Base-by-base conservation (phyloP, 2,329 filamentous ascomycete genomes). In the Aspergillus awamori region DNA sequence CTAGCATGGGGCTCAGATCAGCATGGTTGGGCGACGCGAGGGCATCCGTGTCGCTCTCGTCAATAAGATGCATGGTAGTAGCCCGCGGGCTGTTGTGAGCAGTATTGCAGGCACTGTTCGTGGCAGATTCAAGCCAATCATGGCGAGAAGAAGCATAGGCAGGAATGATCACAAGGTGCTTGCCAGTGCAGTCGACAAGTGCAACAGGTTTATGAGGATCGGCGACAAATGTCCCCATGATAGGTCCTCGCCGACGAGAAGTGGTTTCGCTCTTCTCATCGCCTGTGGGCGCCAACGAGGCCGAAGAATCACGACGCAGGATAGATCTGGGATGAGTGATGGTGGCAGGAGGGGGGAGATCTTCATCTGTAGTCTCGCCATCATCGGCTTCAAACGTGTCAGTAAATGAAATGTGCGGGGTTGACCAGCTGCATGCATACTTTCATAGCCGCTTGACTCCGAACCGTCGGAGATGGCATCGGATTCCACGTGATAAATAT, bases 341-440 rank as follows among this genome's bases (percentile, higher is more conserved):
- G 65, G 74, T 81, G 51, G 77, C 80, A 59, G 75, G 81, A 60
- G 76, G 80, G 63, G 79, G 80, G 53, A 82, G 77, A 69, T 86
- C 83, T 72, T 86, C 84, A 72, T 87, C 84, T 72, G 84, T 86
- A 58, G 84, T 86, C 66, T 86, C 84, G 72, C 84, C 83, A 74
- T 85, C 81, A 74, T 86, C 84, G 70, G 83, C 84, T 86, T 65
- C 51, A 64, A 62, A 56, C 30, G 33, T 65, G 77, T 86, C 80
- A 86, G 84, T 80, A 74, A 60, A 26, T 26, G 41, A 60, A 68
- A 47, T 62, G 52, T 66, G 57, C 55, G 58, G 67, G 60, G 63
- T 63, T 58, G 60, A 67, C 69, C 68, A 65, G 57, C 60, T 61
- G 63, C 60, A 59, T 69, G 75, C 84, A 76, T 84, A 87, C 84